Percentiles rank a stretch among this genome's conserved stretches.
These are phyloP conservation scores for Phalaenopsis aphrodite DNA, from an alignment of 106 monocot species.

Conservation along the genomic window DNA sequence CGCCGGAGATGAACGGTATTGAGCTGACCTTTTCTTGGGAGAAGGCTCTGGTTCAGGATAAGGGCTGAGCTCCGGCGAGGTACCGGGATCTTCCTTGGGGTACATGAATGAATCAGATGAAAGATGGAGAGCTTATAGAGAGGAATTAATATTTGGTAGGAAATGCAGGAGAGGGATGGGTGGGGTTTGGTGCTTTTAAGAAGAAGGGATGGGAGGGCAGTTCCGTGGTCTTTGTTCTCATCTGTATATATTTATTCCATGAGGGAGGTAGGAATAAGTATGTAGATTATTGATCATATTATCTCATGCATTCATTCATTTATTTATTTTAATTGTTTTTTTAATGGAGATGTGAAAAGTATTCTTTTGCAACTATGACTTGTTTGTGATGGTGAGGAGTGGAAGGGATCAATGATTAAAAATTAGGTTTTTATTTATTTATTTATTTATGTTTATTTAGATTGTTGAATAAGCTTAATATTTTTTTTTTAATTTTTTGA, in stretches of 20 bases:
- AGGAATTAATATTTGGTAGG: neutral
- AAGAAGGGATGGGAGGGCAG: slow-evolving; percentile 1
- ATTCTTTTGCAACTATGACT: too few species aligned
- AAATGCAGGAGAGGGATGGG: neutral
- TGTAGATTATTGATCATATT: neutral
- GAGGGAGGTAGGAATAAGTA: neutral
- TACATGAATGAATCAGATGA: neutral
- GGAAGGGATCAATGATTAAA: too few species aligned
- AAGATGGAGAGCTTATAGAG: too few species aligned
- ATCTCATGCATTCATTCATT: too few species aligned
- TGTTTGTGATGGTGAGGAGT: too few species aligned
- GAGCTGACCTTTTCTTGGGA: neutral
- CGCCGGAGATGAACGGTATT: neutral
- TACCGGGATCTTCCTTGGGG: neutral
- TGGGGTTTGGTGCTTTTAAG: slow-evolving; percentile 5
- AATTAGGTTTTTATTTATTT: too few species aligned
- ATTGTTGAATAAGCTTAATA: too few species aligned
- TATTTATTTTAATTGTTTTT: too few species aligned
- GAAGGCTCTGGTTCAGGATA: neutral
- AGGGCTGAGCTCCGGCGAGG: neutral
- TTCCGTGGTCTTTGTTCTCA: neutral
- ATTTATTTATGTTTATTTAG: too few species aligned
- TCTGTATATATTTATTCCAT: neutral
- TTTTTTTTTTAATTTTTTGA: too few species aligned
- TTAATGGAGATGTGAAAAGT: too few species aligned